A percentile compares a stretch with the other conserved stretches of the same genome.
phyloP scores from a whole-genome alignment of 192 early-diverging fungal genomes.

The Coemansia sp. region DNA sequence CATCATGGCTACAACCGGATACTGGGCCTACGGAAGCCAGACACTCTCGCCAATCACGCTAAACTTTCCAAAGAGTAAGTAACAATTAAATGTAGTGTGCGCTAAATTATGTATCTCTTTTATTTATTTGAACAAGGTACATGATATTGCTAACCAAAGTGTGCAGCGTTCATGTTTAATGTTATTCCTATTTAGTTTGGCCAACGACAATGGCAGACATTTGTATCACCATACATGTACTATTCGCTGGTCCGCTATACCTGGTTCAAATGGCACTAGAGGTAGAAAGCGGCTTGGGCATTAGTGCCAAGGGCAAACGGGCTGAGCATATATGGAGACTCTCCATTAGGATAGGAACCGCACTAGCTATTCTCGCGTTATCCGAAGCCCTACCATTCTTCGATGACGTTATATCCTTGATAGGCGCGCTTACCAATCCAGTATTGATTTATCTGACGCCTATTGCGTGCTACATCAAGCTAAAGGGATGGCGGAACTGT shows the following conservation, averaged over 20 bases:
- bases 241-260: conserved; percentile 75
- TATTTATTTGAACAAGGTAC: background rate
- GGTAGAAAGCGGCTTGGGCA: conserved; percentile 46
- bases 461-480: conserved; percentile 67
- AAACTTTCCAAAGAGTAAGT: conserved; percentile 65
- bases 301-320: conserved; percentile 58
- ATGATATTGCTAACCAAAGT: background rate
- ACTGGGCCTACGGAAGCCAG: conserved; percentile 68
- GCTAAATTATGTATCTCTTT: background rate
- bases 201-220: conserved; percentile 66
- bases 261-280: conserved; percentile 72
- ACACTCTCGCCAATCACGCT: conserved; percentile 67
- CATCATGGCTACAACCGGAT: conserved; percentile 68
- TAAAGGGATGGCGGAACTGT: conserved; percentile 65
- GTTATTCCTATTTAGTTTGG: conserved; percentile 52
- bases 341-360: conserved; percentile 57
- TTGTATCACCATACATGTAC: conserved; percentile 73
- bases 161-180: background rate
- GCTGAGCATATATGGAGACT: conserved; percentile 59
- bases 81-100: background rate
- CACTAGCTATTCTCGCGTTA: conserved; percentile 59
- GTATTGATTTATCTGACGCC: conserved; percentile 77
- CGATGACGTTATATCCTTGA: conserved; percentile 71
- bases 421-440: conserved; percentile 73
- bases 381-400: conserved; percentile 74